Evolutionary conservation across 352 stramenopile genomes (phyloP), one percentile per base, ranked within the genome.

Genomic region (Phytophthora cryptogea): DNA sequence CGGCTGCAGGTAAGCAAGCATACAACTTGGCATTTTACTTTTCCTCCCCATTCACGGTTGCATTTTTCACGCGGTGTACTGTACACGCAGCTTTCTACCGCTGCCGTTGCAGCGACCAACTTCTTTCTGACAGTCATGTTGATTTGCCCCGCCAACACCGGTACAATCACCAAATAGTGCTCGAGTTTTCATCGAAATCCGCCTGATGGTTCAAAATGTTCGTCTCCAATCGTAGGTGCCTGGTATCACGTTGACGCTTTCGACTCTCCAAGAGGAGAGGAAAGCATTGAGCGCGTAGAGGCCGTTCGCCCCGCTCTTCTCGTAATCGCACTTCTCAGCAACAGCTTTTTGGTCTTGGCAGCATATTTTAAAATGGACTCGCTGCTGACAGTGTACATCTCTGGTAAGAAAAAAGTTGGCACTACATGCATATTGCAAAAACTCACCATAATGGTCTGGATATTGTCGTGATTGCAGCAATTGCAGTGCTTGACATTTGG

Each of bases 231-330:
- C 20, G 10, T 45, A 88, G 80, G 61, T 23, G 78, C 71, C 2
- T 90, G 80, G 80, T 88, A 76, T 43, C 63, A 81, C 36, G 56
- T 65, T 3, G 75, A 86, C 26, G 64, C 68, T 8, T 78, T 68
- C 46, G 36, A 54, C 16, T 81, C 77, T 14, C 26, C 53, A 5
- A 45, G 66, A 1, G 73, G 60, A 0, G 11, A 52, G 2, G 20
- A 46, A 10, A 74, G 69, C 45, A 45, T 54, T 4, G 32, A 82
- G 33, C 65, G 80, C 31, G 65, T 83, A 8, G 33, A 66, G 9
- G 26, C 54, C 11, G 71, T 77, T 14, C 60, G 75, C 9, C 59
- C 59, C 1, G 35, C 42, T 14, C 65, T 89, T 5, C 27, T 87
- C 2, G 48, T 54, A 0, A 41, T 86, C 6, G 54, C 71, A 8